Conservation (phyloP, 345 rosid species). For the Raphanus sativus region DNA sequence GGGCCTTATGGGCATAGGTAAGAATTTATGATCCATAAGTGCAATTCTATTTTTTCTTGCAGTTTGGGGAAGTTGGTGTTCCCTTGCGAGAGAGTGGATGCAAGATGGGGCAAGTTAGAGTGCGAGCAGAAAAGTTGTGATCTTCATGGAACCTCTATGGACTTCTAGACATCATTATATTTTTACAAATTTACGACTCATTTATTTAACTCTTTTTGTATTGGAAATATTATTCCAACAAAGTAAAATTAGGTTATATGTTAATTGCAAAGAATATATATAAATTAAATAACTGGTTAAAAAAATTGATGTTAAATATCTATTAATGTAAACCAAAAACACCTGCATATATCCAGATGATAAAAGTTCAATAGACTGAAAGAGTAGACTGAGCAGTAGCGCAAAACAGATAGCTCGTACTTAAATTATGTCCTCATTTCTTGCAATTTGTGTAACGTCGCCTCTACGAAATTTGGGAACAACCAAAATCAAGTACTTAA, state of each 20-base stretch:
- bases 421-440: neutral
- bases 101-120: slow-evolving; percentile 98
- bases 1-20: neutral
- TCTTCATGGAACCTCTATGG: slow-evolving; percentile 57
- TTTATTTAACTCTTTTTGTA: neutral
- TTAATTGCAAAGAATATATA: neutral
- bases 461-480: slow-evolving; percentile 37
- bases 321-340: neutral
- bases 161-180: slow-evolving; percentile 22
- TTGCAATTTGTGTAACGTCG: slow-evolving; percentile 27
- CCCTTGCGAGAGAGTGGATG: slow-evolving; percentile 91
- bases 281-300: neutral
- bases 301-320: neutral
- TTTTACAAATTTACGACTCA: neutral
- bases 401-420: neutral
- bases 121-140: slow-evolving; percentile 86
- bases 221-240: neutral
- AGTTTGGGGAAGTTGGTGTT: slow-evolving; percentile 72
- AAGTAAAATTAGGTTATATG: neutral
- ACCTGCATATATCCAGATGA: neutral
- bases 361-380: neutral
- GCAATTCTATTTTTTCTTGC: slow-evolving; percentile 20
- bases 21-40: neutral
- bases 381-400: neutral
- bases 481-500: slow-evolving; percentile 28